Evolutionary conservation across 106 monocot species (phyloP).

Genomic region (Dioscorea dumetorum): DNA sequence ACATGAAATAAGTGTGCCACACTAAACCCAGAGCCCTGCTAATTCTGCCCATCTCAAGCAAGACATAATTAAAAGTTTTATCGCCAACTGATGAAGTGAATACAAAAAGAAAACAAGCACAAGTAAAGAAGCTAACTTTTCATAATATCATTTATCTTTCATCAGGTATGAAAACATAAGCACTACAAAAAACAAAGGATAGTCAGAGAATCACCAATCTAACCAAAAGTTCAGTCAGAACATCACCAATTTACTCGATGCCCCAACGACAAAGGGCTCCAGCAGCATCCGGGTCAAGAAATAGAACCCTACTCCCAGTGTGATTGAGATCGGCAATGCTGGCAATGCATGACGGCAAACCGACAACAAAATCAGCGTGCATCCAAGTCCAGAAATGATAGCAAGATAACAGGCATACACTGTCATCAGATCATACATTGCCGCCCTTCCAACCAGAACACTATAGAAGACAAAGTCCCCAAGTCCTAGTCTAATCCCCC

Average conservation of each 20-base stretch:
- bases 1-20: too few relatives aligned
- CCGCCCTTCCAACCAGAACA: constrained; percentile 89
- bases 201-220: too few relatives aligned
- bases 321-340: constrained; percentile 87
- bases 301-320: constrained; percentile 72
- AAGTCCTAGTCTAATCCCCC: constrained; percentile 73
- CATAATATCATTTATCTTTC: too few relatives aligned
- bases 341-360: constrained; percentile 67
- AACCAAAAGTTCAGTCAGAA: constrained; percentile 40
- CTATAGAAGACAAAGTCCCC: constrained; percentile 97
- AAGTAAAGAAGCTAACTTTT: too few relatives aligned
- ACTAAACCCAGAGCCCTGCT: too few relatives aligned
- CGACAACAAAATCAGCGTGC: constrained; percentile 77
- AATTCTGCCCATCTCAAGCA: too few relatives aligned
- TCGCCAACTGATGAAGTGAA: too few relatives aligned
- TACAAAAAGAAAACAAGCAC: too few relatives aligned
- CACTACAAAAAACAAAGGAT: too few relatives aligned
- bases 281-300: constrained; percentile 79
- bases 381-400: constrained; percentile 78
- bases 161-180: too few relatives aligned
- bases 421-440: constrained; percentile 95
- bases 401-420: constrained; percentile 95
- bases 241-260: constrained; percentile 85
- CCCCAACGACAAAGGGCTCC: constrained; percentile 95
- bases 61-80: too few relatives aligned